These are phyloP conservation scores for Linderina pennispora DNA, from an alignment of 192 early-diverging fungal species.

Conservation along the genomic window DNA sequence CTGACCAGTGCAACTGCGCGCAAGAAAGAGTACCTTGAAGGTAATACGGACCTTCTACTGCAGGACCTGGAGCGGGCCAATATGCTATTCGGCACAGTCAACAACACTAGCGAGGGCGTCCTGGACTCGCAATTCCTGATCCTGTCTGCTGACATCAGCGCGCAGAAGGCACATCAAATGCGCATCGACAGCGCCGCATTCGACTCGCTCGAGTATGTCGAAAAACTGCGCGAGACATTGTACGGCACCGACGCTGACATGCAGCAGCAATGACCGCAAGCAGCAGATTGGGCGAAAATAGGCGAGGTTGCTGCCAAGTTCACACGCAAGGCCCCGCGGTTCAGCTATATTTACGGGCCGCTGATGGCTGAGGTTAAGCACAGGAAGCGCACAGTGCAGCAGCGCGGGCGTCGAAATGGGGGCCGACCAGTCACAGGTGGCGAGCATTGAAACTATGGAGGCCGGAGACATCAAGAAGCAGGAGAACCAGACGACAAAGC, in stretches of 20 bases:
- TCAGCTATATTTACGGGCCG: slow-evolving; percentile 69
- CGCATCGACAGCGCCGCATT: slow-evolving; percentile 68
- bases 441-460: slow-evolving; percentile 49
- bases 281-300: slow-evolving; percentile 56
- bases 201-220: slow-evolving; percentile 71
- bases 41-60: slow-evolving; percentile 16
- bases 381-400: slow-evolving; percentile 3
- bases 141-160: slow-evolving; percentile 63
- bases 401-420: neutral
- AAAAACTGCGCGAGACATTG: slow-evolving; percentile 51
- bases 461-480: slow-evolving; percentile 70
- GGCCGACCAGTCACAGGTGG: slow-evolving; percentile 3
- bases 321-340: slow-evolving; percentile 54
- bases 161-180: slow-evolving; percentile 72
- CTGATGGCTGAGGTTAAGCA: slow-evolving; percentile 23
- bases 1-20: slow-evolving; percentile 30
- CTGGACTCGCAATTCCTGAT: slow-evolving; percentile 83
- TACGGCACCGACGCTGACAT: slow-evolving; percentile 50
- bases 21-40: slow-evolving; percentile 38
- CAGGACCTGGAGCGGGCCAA: slow-evolving; percentile 39
- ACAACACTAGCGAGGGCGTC: slow-evolving; percentile 77
- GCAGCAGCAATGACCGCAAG: slow-evolving; percentile 17
- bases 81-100: slow-evolving; percentile 50
- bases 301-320: slow-evolving; percentile 51
- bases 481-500: slow-evolving; percentile 82